Evolutionary conservation across 1,139 yeast genomes (phyloP), one percentile per base, ranked within the genome.

Genomic region (Suhomyces chickasaworum): DNA sequence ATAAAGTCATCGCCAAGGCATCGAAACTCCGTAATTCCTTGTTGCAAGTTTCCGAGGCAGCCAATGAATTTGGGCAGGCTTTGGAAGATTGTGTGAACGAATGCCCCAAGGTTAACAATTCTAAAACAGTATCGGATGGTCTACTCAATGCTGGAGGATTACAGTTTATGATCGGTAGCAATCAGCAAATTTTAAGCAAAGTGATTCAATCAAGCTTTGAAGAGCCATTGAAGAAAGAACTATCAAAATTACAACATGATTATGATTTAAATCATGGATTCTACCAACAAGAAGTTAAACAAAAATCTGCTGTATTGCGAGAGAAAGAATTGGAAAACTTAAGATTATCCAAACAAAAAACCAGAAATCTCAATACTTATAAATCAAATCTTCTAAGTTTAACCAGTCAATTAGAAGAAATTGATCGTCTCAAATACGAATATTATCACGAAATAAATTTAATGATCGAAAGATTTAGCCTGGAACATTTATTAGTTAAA

Each of bases 131-230:
- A 0, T 78, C 84, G 1, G 86, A 85, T 54, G 89, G 90, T 4
- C 64, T 89, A 15, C 68, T 81, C 54, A 78, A 83, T 39, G 89
- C 93, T 0, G 87, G 90, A 36, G 96, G 96, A 1, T 66, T 89
- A 48, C 93, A 89, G 56, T 84, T 80, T 57, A 73, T 89, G 42
- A 78, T 88, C 15, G 84, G 95, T 0, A 88, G 88, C 60, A 95
- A 88, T 58, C 86, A 86, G 53, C 84, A 84, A 51, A 81, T 89
- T 7, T 71, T 89, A 52, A 78, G 89, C 20, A 71, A 81, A 44
- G 68, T 83, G 42, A 64, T 89, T 3, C 67, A 70, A 18, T 61
- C 71, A 9, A 73, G 78, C 36, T 81, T 88, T 56, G 82, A 78
- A 47, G 68, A 64, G n/a, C 89, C 90, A 0, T 67, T 86, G 37